Evolutionary conservation across 2,329 filamentous ascomycete genomes (phyloP), one percentile per base, ranked within the genome.

Genomic region (Thielaviopsis euricoi): DNA sequence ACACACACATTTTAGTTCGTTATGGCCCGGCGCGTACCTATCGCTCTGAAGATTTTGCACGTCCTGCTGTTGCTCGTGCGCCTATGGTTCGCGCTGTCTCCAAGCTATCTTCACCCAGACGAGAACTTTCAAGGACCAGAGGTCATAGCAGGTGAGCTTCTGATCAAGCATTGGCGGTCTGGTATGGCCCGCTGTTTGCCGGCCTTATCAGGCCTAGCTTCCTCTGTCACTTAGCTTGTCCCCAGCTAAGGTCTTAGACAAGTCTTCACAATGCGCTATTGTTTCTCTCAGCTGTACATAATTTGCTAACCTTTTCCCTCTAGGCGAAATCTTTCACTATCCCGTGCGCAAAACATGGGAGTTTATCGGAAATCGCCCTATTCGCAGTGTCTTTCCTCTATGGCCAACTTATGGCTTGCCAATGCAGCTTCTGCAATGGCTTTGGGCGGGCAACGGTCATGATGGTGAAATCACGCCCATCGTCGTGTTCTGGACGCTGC

Each of bases 91-190:
- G 91, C 93, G 61, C 74, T 97, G 63, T 90, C 86, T 62, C 87
- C 93, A 60, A 97, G 91, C 76, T 98, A 98, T 71, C 81, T 98
- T 52, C 93, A 98, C 70, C 93, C 93, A 5, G 93, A 98, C 74
- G 93, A 98, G 77, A 93, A 97, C 75, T 98, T 98, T 67, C 93
- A 98, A 73, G 93, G 93, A 40, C 93, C 93, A 17, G 93, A 98
- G 75, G 85, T 97, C 63, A 93, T 97, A 67, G 90, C 91, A 67
- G 91, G 91, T 96, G 81, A 64, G 83, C 73, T 10, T 29, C 37
- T n/a, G n/a, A n/a, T n/a, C n/a, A n/a, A 52, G 60, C 17, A 37
- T 37, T 54, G 25, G 25, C 26, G 52, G 29, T 21, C 26, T 19
- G 29, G 29, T 21, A 17, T 19, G 29, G 29, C 40, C 26, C 21